Evolutionary conservation across 2,329 filamentous ascomycete genomes (phyloP).

Genomic region (Cladosporium sp.): DNA sequence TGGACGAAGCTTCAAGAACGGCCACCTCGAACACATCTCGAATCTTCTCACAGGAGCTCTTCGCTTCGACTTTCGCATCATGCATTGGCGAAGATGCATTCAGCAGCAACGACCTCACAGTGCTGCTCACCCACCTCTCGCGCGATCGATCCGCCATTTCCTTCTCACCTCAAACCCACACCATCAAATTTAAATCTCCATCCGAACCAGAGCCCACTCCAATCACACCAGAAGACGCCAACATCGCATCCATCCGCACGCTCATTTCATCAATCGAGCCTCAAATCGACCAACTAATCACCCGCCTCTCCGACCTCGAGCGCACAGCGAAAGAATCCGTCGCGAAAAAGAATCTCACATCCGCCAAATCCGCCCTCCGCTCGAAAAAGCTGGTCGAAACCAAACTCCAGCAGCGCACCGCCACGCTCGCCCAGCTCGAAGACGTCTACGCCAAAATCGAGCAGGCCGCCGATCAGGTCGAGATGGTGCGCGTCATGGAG

Average conservation of each 20-base stretch:
- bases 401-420: constrained; percentile 66
- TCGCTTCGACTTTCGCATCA: constrained; percentile 24
- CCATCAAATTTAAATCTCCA: constrained; percentile 67
- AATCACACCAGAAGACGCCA: constrained; percentile 74
- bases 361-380: constrained; percentile 73
- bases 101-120: constrained; percentile 45
- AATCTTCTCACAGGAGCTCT: constrained; percentile 29
- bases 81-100: constrained; percentile 26
- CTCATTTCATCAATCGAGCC: constrained; percentile 64
- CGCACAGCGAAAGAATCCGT: constrained; percentile 66
- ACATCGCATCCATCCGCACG: constrained; percentile 74
- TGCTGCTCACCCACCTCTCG: constrained; percentile 38
- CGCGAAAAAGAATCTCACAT: constrained; percentile 64
- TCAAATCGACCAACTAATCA: constrained; percentile 62
- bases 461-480: constrained; percentile 78
- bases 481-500: constrained; percentile 79
- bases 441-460: constrained; percentile 79
- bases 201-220: constrained; percentile 40
- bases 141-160: constrained; percentile 49
- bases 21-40: constrained; percentile 32
- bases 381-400: constrained; percentile 79
- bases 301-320: constrained; percentile 48
- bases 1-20: constrained; percentile 29
- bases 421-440: constrained; percentile 76
- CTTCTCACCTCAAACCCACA: constrained; percentile 38